phyloP scores from a whole-genome alignment of 2,329 filamentous ascomycete genomes.

The Diaporthe eres region DNA sequence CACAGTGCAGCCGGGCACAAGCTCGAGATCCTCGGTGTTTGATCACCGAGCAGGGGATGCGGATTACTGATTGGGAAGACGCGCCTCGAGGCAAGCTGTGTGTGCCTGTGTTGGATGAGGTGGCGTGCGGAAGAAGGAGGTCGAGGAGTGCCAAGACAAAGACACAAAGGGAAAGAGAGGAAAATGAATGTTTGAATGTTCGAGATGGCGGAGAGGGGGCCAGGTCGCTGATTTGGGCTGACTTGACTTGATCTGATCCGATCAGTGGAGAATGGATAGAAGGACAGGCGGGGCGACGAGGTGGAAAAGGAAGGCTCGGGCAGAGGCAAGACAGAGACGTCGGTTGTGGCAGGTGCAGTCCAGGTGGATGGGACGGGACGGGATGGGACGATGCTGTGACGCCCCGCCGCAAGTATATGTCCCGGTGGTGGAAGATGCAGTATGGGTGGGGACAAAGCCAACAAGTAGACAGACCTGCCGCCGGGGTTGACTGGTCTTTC shows the following conservation, averaged over 20 bases:
- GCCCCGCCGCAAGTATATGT: background rate
- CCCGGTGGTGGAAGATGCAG: background rate
- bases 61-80: background rate
- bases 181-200: background rate
- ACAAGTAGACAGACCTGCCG: conserved; percentile 17
- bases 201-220: conserved; percentile 4
- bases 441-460: background rate
- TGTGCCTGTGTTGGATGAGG: background rate
- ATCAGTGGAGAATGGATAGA: background rate
- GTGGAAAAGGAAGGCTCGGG: conserved; percentile 25
- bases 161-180: background rate
- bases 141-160: conserved; percentile 11
- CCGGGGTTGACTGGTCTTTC: background rate
- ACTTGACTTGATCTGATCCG: conserved; percentile 6
- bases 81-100: conserved; percentile 17
- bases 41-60: conserved; percentile 24
- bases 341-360: conserved; percentile 32
- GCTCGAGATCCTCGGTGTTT: conserved; percentile 6
- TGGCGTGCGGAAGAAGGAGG: conserved; percentile 18
- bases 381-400: conserved; percentile 33
- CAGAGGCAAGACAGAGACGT: conserved; percentile 30
- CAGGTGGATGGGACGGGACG: conserved; percentile 20
- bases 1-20: conserved; percentile 1
- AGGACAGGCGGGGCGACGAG: conserved; percentile 21
- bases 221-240: background rate